These are phyloP conservation scores for Echria macrotheca DNA, from an alignment of 495 filamentous ascomycete genomes.

Conservation along the genomic window DNA sequence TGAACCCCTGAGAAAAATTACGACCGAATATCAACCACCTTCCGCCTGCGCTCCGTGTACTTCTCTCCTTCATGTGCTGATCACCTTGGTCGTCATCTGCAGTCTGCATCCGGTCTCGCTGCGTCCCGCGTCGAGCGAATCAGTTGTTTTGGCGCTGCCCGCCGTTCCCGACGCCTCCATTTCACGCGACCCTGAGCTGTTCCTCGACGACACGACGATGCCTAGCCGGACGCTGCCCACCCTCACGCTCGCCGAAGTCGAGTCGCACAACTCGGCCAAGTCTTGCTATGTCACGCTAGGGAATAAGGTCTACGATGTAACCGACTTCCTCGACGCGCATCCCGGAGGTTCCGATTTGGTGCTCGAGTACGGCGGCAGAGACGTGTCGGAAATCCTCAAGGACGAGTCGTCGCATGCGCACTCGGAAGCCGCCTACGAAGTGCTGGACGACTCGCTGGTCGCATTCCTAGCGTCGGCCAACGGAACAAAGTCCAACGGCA, in stretches of 20 bases:
- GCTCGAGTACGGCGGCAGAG: conserved; percentile 84
- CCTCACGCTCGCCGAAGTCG: conserved; percentile 70
- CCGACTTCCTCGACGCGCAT: conserved; percentile 79
- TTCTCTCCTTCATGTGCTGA: too few relatives aligned
- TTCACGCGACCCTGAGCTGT: not conserved
- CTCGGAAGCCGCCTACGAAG: conserved; percentile 86
- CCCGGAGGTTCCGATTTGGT: conserved; percentile 88
- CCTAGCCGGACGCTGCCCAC: conserved; percentile 65
- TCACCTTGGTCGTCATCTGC: not conserved
- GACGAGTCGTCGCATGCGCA: conserved; percentile 81
- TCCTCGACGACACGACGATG: conserved; percentile 26
- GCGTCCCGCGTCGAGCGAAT: too few relatives aligned
- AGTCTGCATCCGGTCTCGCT: not conserved
- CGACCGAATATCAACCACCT: conserved; percentile 3
- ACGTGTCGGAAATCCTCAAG: conserved; percentile 74
- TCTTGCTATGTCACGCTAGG: conserved; percentile 94
- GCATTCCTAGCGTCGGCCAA: conserved; percentile 62
- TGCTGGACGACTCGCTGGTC: conserved; percentile 71
- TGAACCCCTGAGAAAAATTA: conserved; percentile 4
- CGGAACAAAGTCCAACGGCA: conserved; percentile 28
- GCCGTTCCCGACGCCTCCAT: not conserved
- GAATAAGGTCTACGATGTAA: conserved; percentile 89
- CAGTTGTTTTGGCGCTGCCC: too few relatives aligned
- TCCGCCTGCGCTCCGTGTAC: too few relatives aligned
- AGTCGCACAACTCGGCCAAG: conserved; percentile 68